Percentiles rank a stretch among this genome's conserved stretches.
Conservation (phyloP, 345 rosid genomes). For the Bruguiera parviflora region DNA sequence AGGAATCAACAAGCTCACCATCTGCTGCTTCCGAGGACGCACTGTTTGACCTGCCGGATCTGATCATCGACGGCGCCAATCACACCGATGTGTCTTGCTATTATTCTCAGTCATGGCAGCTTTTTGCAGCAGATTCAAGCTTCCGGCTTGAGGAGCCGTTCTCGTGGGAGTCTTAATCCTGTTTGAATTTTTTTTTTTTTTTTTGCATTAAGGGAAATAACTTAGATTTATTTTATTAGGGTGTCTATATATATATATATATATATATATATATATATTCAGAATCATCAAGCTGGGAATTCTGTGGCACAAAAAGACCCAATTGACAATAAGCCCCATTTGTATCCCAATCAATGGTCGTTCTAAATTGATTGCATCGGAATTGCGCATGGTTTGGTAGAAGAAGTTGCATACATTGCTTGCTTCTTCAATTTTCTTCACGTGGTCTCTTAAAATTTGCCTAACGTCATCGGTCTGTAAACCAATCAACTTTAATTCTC, state of each 20-base stretch:
- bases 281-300: not conserved
- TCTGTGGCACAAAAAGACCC: not conserved
- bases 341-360: not conserved
- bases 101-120: slow-evolving; percentile 61
- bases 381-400: not conserved
- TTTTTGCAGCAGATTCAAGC: slow-evolving; percentile 53
- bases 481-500: too few relatives aligned
- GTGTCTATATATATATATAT: too few relatives aligned
- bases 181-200: not conserved
- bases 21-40: slow-evolving; percentile 44
- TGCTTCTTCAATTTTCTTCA: too few relatives aligned
- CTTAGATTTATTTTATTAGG: not conserved
- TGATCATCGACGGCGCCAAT: slow-evolving; percentile 38
- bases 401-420: too few relatives aligned
- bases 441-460: too few relatives aligned
- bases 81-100: slow-evolving; percentile 41
- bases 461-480: too few relatives aligned
- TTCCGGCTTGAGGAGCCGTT: slow-evolving; percentile 65
- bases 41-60: slow-evolving; percentile 88
- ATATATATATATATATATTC: not conserved
- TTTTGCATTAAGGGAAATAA: slow-evolving; percentile 1
- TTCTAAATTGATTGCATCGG: not conserved
- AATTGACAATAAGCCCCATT: not conserved
- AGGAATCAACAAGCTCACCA: slow-evolving; percentile 42
- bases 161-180: slow-evolving; percentile 38